A percentile compares a stretch with the other conserved stretches of the same genome.
phyloP scores from a whole-genome alignment of 371 early-diverging fungal genomes.

The Mortierella sp. region DNA sequence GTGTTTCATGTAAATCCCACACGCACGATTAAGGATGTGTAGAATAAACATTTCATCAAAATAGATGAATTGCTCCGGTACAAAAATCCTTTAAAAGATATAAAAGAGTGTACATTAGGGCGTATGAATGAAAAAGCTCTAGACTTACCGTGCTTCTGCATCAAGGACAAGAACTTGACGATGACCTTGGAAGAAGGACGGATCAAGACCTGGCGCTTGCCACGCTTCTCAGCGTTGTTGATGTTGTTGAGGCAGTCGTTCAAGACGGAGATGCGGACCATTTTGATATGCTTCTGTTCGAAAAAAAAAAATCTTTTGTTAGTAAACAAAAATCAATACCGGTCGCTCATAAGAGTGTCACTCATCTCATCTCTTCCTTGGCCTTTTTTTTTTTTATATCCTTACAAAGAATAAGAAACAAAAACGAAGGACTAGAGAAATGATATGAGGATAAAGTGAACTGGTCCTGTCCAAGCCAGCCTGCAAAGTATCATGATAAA shows the following conservation, averaged over 20 bases:
- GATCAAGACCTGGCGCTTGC: conserved; percentile 98
- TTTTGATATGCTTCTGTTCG: conserved; percentile 57
- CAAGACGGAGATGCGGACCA: conserved; percentile 92
- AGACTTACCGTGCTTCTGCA: conserved; percentile 97
- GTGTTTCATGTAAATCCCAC: too few relatives aligned
- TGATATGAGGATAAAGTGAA: conserved; percentile 15
- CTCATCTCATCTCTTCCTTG: conserved; percentile 16
- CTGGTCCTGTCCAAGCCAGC: conserved; percentile 18
- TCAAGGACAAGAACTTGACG: conserved; percentile 97
- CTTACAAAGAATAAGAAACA: not conserved
- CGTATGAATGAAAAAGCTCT: not conserved
- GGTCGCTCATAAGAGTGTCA: conserved; percentile 26
- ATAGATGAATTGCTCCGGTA: conserved; percentile 92
- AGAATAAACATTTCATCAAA: conserved; percentile 79
- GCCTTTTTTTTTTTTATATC: not conserved
- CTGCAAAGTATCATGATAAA: conserved; percentile 19
- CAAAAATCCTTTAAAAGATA: not conserved
- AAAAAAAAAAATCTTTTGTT: not conserved
- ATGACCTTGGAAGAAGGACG: conserved; percentile 98
- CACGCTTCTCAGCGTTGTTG: conserved; percentile 99
- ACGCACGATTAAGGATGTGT: not conserved
- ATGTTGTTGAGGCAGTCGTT: conserved; percentile 99
- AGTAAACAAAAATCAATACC: conserved; percentile 5
- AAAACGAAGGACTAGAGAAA: conserved; percentile 14
- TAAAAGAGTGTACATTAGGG: too few relatives aligned